Evolutionary conservation across 2,329 filamentous ascomycete species (phyloP), one percentile per base, ranked within the genome.

Genomic region (Xylariomycetidae sp.): DNA sequence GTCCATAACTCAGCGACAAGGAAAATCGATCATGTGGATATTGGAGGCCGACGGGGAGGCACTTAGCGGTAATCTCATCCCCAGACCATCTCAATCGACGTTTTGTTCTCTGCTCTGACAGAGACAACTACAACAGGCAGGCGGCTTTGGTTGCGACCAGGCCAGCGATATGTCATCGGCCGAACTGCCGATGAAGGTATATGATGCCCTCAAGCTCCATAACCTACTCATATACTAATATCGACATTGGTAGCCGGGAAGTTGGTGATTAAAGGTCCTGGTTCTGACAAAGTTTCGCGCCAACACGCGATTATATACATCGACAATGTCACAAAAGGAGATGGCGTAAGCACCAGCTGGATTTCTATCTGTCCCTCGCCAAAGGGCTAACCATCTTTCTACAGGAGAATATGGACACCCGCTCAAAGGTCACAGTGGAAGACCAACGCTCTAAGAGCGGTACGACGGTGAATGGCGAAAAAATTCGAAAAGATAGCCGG

Each of bases 391-490:
- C n/a, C 34, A 34, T 38, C 30, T 35, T 13, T 3, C 14, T 19
- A 14, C 49, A 82, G 78, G 72, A 76, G 38, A 74, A 78, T 38
- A 63, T 84, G 11, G 70, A 76, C 37, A 72, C 69, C 25, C 78
- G 83, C 40, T 88, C 88, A 2, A 69, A 68, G 32, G 61, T 97
- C 34, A 83, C 72, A 4, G 69, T 97, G 36, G 81, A 81, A 45
- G 92, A 97, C 51, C 69, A 85, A 42, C 70, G 77, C n/a, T 92
- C 88, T 4, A 94, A 94, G 54, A 80, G 82, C 42, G 90, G 92
- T 10, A 95, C 89, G 0, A 66, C 71, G 3, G 66, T 97, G 35
- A 84, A 96, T 54, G 87, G 80, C 5, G 70, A 76, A 27, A 75
- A 78, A 49, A 76, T 89, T 42, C 80, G 79, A 45, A 80, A 80